Evolutionary conservation across 2,329 filamentous ascomycete genomes (phyloP).

Genomic region (Sporothrix phasma): DNA sequence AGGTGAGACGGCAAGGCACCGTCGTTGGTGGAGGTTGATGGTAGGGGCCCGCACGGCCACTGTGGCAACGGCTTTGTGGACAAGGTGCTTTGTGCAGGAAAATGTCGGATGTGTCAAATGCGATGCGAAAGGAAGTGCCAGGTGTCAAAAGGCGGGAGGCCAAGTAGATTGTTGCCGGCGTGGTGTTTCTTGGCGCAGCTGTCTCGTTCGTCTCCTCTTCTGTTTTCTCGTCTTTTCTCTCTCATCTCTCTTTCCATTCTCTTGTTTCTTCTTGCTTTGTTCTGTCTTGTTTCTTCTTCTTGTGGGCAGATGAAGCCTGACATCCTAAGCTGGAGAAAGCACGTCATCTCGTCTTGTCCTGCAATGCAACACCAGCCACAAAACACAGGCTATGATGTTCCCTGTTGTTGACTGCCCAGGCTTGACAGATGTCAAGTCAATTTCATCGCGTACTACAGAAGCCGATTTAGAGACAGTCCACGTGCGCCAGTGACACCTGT

Average conservation of each 20-base stretch:
- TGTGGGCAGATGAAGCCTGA: not conserved
- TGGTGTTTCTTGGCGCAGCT: not conserved
- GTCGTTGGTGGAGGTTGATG: conserved; percentile 11
- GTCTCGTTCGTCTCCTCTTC: not conserved
- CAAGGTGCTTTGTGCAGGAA: not conserved
- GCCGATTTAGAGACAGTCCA: too few relatives aligned
- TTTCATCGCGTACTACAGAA: too few relatives aligned
- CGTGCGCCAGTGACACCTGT: too few relatives aligned
- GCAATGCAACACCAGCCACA: not conserved
- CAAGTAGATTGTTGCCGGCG: not conserved
- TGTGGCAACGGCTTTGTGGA: not conserved
- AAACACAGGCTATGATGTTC: not conserved
- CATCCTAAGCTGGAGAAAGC: not conserved
- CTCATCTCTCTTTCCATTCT: too few relatives aligned
- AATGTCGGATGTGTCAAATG: not conserved
- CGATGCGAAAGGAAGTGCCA: too few relatives aligned
- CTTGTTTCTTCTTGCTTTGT: too few relatives aligned
- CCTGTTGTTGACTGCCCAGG: not conserved
- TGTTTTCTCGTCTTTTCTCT: not conserved
- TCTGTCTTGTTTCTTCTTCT: too few relatives aligned
- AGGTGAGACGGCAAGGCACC: too few relatives aligned
- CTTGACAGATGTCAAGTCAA: not conserved
- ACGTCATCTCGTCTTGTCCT: not conserved
- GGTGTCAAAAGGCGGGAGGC: too few relatives aligned
- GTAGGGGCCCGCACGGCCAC: not conserved